These are phyloP conservation scores for Sporothrix schenckii DNA, from an alignment of 2,329 filamentous ascomycete species.

Conservation along the genomic window DNA sequence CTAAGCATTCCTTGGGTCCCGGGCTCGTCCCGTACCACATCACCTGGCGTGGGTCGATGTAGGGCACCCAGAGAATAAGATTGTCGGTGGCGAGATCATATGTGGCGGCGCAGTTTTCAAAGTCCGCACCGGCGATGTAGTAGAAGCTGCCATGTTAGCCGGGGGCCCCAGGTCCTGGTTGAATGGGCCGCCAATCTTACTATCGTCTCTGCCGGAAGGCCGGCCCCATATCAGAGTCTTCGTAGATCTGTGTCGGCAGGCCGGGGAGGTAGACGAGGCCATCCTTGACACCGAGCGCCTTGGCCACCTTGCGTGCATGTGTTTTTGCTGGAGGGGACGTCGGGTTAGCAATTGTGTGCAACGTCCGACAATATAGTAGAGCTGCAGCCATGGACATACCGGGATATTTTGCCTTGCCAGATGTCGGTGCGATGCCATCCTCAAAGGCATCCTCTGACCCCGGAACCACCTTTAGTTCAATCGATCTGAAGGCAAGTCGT, in stretches of 20 bases:
- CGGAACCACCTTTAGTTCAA: conserved; percentile 45
- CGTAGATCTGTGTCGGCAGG: conserved; percentile 54
- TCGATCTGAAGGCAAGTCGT: conserved; percentile 39
- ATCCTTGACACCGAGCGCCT: conserved; percentile 52
- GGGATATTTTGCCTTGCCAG: conserved; percentile 42
- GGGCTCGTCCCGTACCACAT: conserved; percentile 68
- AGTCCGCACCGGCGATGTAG: conserved; percentile 59
- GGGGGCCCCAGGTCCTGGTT: not conserved
- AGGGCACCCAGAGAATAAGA: conserved; percentile 74
- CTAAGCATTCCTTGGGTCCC: conserved; percentile 62
- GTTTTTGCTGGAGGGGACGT: conserved; percentile 51
- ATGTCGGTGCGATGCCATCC: not conserved
- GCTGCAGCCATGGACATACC: conserved; percentile 38
- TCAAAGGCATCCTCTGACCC: conserved; percentile 2
- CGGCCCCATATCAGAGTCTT: conserved; percentile 62
- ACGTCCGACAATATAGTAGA: no score
- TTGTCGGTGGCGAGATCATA: conserved; percentile 62
- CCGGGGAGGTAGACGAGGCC: conserved; percentile 62
- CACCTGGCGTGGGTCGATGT: conserved; percentile 62
- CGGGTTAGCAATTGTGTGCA: not conserved
- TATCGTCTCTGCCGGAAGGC: conserved; percentile 62
- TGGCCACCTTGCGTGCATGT: conserved; percentile 60
- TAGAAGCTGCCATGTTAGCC: conserved; percentile 53
- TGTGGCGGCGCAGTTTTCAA: conserved; percentile 58
- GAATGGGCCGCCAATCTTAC: conserved; percentile 45